Evolutionary conservation across 768 basidiomycete genomes (phyloP).

Genomic region (Gautieria morchelliformis): DNA sequence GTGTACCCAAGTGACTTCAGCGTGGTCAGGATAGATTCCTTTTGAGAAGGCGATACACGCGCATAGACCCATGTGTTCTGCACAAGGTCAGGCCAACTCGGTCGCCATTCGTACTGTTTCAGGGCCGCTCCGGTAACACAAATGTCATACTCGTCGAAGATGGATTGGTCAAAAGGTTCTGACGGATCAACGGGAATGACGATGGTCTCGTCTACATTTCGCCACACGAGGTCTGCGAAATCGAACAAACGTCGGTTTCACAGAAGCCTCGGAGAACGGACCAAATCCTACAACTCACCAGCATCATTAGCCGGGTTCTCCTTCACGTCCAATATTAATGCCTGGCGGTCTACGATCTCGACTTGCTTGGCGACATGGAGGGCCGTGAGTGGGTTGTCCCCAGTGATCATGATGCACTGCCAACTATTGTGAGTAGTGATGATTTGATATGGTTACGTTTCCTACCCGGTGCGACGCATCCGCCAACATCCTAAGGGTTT

Average conservation of each 20-base stretch:
- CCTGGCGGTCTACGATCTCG: conserved; percentile 94
- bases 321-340: conserved; percentile 81
- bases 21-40: conserved; percentile 89
- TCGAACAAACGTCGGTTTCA: conserved; percentile 1
- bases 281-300: conserved; percentile 34
- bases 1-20: conserved; percentile 82
- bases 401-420: conserved; percentile 98
- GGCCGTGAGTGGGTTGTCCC: conserved; percentile 96
- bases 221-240: conserved; percentile 73
- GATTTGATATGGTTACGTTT: conserved; percentile 12
- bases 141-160: conserved; percentile 88
- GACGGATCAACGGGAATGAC: conserved; percentile 78
- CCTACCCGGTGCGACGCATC: conserved; percentile 94
- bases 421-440: neutral
- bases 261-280: neutral
- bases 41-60: conserved; percentile 91
- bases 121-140: conserved; percentile 94
- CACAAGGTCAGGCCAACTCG: conserved; percentile 73
- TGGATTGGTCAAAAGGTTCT: conserved; percentile 62
- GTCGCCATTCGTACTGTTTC: conserved; percentile 67
- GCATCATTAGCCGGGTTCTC: conserved; percentile 66
- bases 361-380: conserved; percentile 94
- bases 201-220: conserved; percentile 85
- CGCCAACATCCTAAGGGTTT: conserved; percentile 84
- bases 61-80: conserved; percentile 98